Evolutionary conservation across 2,329 filamentous ascomycete species (phyloP).

Genomic region (Penicillium corylophilum): DNA sequence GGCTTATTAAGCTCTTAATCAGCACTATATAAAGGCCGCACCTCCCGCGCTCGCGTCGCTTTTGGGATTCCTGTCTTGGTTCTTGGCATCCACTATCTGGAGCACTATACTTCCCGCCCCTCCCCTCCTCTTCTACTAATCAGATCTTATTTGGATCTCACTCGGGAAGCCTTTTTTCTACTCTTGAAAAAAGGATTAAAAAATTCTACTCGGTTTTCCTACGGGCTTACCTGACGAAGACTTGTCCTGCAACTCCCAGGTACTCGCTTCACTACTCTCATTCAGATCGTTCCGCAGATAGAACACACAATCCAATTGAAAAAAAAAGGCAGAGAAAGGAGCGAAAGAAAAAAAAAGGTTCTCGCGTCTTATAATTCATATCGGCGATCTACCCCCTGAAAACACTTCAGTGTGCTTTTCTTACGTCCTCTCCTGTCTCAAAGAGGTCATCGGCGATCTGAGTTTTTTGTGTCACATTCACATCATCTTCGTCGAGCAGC

Average conservation of each 20-base stretch:
- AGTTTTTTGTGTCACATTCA: conserved; percentile 12
- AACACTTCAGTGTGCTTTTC: conserved; percentile 43
- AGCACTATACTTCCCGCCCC: conserved; percentile 31
- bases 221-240: conserved; percentile 17
- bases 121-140: conserved; percentile 23
- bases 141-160: conserved; percentile 12
- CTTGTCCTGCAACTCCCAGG: conserved; percentile 10
- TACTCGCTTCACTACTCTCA: conserved; percentile 24
- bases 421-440: conserved; percentile 13
- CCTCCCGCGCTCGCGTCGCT: conserved; percentile 35
- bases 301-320: conserved; percentile 22
- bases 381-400: conserved; percentile 22
- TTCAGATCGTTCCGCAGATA: conserved; percentile 29
- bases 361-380: conserved; percentile 1
- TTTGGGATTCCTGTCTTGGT: conserved; percentile 37
- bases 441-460: conserved; percentile 6
- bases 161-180: conserved; percentile 3
- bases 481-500: conserved; percentile 12
- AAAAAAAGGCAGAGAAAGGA: conserved; percentile 17
- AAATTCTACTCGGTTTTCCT: conserved; percentile 10
- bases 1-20: conserved; percentile 36
- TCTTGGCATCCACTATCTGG: conserved; percentile 40
- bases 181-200: conserved; percentile 17
- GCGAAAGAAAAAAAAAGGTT: conserved; percentile 10
- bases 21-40: conserved; percentile 43